phyloP scores from a whole-genome alignment of 768 basidiomycete genomes.

The Kwoniella pini region DNA sequence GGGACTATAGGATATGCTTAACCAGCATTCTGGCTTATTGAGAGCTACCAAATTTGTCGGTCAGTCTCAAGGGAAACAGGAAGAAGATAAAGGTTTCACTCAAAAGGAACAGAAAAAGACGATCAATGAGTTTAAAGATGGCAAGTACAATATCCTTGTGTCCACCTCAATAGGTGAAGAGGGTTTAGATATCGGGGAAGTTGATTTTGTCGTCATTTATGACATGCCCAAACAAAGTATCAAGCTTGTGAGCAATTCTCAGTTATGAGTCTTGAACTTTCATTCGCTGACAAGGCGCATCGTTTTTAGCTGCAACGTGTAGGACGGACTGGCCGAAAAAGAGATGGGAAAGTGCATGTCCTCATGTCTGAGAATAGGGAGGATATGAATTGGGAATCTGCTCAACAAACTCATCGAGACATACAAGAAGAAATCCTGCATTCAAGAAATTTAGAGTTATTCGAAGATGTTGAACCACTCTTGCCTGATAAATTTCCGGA shows the following conservation, averaged over 20 bases:
- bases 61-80: slow-evolving; percentile 70
- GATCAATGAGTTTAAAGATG: slow-evolving; percentile 80
- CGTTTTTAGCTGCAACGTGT: slow-evolving; percentile 90
- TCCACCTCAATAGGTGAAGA: slow-evolving; percentile 98
- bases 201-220: slow-evolving; percentile 94
- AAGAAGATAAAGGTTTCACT: slow-evolving; percentile 76
- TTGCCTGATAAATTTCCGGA: slow-evolving; percentile 76
- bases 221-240: slow-evolving; percentile 95
- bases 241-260: slow-evolving; percentile 90
- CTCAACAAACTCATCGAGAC: slow-evolving; percentile 78
- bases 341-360: slow-evolving; percentile 84
- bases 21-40: slow-evolving; percentile 73
- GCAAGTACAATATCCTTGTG: slow-evolving; percentile 87
- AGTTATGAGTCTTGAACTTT: too few species aligned
- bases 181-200: slow-evolving; percentile 95
- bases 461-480: slow-evolving; percentile 84
- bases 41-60: slow-evolving; percentile 86
- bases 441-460: slow-evolving; percentile 85
- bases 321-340: slow-evolving; percentile 91
- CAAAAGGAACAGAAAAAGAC: slow-evolving; percentile 93
- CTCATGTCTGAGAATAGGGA: slow-evolving; percentile 88
- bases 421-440: slow-evolving; percentile 85
- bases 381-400: slow-evolving; percentile 84
- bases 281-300: too few species aligned
- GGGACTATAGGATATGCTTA: slow-evolving; percentile 61